Base-by-base conservation (phyloP, 768 basidiomycete genomes). In the Russula earlei region DNA sequence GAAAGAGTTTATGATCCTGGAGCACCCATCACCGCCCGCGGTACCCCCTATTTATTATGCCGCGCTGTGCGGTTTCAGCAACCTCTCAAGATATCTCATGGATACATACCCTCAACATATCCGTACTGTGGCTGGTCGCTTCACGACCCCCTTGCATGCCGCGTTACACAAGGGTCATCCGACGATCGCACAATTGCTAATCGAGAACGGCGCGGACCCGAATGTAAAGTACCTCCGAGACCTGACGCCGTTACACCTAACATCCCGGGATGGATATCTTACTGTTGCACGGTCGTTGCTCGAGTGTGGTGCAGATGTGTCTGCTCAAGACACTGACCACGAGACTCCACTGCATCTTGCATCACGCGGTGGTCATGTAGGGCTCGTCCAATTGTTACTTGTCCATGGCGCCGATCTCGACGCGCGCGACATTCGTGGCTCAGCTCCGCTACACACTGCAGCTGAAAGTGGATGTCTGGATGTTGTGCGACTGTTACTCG, bases 321-420 rank as follows among this genome's bases (percentile, higher is more conserved):
- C 33, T 22, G 20, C 47, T 37, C 47, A 49, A 25, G 34, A 36
- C 5, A 22, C 11, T 3, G 47, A 49, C 67, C 58, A 66, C 68
- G 44, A 72, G 64, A 34, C 63, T 60, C 31, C 62, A 63, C 64
- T 71, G 69, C 52, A 59, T 57, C 47, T 62, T 56, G 49, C 49
- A 41, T 40, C 49, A 31, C 38, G 38, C 10, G 29, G n/a, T 20
- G 49, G 67, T 33, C 41, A 66, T 44, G 22, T 65, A 63, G 29
- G 51, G 34, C 43, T 50, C 14, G 38, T 10, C 24, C 27, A 3
- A 4, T 12, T 50, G 38, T 12, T 50, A 27, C 11, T 50, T 11
- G 49, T 29, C 12, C 38, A 31, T 31, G 14, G 8, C 9, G 49
- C 38, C 17, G 37, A 50, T 17, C n/a, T 41, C 37, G 25, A 49